Percentiles rank a stretch among this genome's conserved stretches.
phyloP scores from a whole-genome alignment of 2,329 filamentous ascomycete genomes.

The Stylonectria norvegica region DNA sequence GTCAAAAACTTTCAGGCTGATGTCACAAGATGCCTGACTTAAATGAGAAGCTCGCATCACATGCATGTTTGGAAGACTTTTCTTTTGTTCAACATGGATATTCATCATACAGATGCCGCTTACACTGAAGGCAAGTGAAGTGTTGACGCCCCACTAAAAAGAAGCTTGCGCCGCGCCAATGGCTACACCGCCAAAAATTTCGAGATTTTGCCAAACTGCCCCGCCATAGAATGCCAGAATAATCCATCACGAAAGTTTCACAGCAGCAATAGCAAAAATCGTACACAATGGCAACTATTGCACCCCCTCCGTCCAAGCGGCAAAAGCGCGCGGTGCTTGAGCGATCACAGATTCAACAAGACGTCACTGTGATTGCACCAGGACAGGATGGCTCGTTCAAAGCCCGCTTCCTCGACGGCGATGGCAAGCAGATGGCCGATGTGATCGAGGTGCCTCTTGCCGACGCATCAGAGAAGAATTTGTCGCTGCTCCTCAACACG shows the following conservation, averaged over 20 bases:
- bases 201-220: slow-evolving; percentile 29
- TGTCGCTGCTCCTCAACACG: slow-evolving; percentile 82
- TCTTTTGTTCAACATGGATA: no score
- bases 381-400: slow-evolving; percentile 73
- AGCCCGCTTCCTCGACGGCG: slow-evolving; percentile 79
- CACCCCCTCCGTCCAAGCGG: slow-evolving; percentile 83
- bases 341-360: slow-evolving; percentile 69
- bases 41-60: no score
- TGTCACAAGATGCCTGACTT: no score
- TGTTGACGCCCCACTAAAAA: no score
- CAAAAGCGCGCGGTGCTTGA: slow-evolving; percentile 75
- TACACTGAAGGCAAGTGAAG: no score
- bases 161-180: slow-evolving; percentile 10
- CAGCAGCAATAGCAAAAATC: slow-evolving; percentile 5
- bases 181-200: slow-evolving; percentile 32
- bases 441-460: slow-evolving; percentile 72
- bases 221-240: slow-evolving; percentile 24
- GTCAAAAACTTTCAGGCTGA: no score
- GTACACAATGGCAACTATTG: slow-evolving; percentile 67
- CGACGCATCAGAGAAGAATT: slow-evolving; percentile 83
- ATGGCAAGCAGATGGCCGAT: slow-evolving; percentile 69
- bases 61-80: no score
- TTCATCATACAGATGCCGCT: no score
- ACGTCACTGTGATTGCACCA: slow-evolving; percentile 61
- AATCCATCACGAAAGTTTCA: slow-evolving; percentile 5